Evolutionary conservation across 2,329 filamentous ascomycete genomes (phyloP).

Genomic region (Sclerotinia subarctica): DNA sequence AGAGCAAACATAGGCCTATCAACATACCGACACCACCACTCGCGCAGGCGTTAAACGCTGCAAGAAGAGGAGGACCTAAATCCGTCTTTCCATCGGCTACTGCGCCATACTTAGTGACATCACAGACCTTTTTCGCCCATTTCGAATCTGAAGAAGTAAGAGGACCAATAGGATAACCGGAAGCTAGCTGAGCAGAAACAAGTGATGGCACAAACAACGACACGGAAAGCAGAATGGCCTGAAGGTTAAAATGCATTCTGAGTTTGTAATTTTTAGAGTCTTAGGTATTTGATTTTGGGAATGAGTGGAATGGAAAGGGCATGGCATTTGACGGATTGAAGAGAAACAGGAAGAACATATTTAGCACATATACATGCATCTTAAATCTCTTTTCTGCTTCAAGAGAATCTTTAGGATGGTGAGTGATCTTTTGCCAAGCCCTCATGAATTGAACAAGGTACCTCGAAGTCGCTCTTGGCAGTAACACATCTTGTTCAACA

Average conservation of each 20-base stretch:
- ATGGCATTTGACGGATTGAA: background rate
- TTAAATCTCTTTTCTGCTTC: background rate
- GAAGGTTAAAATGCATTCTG: conserved; percentile 3
- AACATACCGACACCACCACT: conserved; percentile 40
- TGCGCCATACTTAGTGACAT: conserved; percentile 46
- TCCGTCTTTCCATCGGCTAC: conserved; percentile 46
- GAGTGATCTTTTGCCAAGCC: background rate
- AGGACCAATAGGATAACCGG: conserved; percentile 27
- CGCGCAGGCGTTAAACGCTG: conserved; percentile 45
- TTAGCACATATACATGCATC: background rate
- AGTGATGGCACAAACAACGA: conserved; percentile 14
- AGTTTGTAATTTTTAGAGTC: background rate
- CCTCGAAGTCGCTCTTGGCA: background rate
- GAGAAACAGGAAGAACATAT: background rate
- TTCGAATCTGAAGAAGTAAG: conserved; percentile 28
- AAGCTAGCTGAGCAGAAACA: conserved; percentile 12
- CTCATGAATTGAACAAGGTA: background rate
- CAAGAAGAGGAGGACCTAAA: conserved; percentile 43
- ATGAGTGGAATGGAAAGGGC: background rate
- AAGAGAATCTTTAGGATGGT: background rate
- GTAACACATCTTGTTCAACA: background rate
- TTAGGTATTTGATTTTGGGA: background rate
- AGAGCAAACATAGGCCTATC: background rate
- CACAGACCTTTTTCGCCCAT: conserved; percentile 38
- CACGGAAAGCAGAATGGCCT: background rate